Evolutionary conservation across 2,329 filamentous ascomycete genomes (phyloP), one percentile per base, ranked within the genome.

Genomic region (Claviceps arundinis): DNA sequence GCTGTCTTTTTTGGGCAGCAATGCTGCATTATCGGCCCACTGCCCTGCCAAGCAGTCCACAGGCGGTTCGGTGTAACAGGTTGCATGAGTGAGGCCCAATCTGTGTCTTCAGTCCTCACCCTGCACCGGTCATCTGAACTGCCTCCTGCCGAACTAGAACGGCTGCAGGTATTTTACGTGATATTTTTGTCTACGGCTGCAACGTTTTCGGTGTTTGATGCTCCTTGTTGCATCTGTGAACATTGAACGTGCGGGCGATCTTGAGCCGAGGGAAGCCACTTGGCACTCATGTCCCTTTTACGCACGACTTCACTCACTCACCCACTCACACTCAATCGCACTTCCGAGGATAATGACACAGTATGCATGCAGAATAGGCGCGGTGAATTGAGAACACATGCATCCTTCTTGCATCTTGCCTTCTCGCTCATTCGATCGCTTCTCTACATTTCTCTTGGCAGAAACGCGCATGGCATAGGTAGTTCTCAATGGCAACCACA

Each of bases 1-100:
- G 41, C n/a, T 30, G 14, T 13, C 26, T 17, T 11, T 46, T 38
- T 50, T 54, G 47, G 53, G 53, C 53, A 54, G 50, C 53, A 54
- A 52, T 52, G 53, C 53, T 14, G 37, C 40, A 37, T 7, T 17
- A 13, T 47, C 34, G 52, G 47, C 50, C 52, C 52, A 54, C 50
- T 47, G 19, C 37, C 41, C n/a, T 26, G 6, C 46, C n/a, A 37
- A 17, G 46, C 16, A 26, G 13, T 42, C 40, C 26, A 30, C 7
- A 19, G 40, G 11, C 19, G n/a, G 26, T 30, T 19, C 9, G 41
- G 47, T 24, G 19, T 47, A 41, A 48, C 48, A 37, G 47, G 47
- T 37, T 38, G 37, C 45, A 48, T 51, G 34, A 22, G 22, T 24
- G 17, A 38, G 24, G 9, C 30, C 30, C 30, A 34, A 34, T 11